Base-by-base conservation (phyloP, 768 basidiomycete species). In the Boletus sp. region DNA sequence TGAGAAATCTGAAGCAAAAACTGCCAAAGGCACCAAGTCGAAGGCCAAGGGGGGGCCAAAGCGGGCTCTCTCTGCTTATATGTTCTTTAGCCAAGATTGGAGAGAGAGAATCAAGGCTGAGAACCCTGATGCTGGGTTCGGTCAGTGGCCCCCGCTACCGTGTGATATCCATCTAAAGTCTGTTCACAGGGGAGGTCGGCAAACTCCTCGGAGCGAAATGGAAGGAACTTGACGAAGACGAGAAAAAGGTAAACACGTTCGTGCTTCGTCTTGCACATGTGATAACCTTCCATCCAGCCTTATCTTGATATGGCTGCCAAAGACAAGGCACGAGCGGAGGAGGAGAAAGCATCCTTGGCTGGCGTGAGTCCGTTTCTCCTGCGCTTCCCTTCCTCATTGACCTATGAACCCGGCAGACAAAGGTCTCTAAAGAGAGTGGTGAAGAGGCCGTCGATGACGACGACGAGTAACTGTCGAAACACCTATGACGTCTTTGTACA, bases 41-140 rank as follows among this genome's bases (percentile, higher is more conserved):
- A 89, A 89, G 73, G 84, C 87, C 45, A 72, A 72, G 62, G 71
- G 71, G 15, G 71, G 70, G 0, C 94, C 93, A 59, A 97, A 98
- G 78, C 86, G 94, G 52, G 90, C 92, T 0, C 81, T 97, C 46
- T 97, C 94, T 32, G 94, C 96, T 40, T 98, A 97, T 79, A 97
- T 98, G 96, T 94, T 94, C 89, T 98, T 98, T 82, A 87, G 85
- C 66, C 91, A 94, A 73, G 95, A 94, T 74, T 90, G 92, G 91
- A 84, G 95, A 70, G 90, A 95, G 76, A 84, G 90, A 71, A 91
- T 98, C 82, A 96, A 95, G 86, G 70, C 83, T 56, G 94, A 97
- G 78, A 96, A 98, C 78, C 95, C 95, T 48, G 92, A 94, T 57
- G 94, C 92, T 30, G 82, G 88, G 54, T 98, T 98, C 69, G 95